Conservation (phyloP, 441 rosid species). For the Gossypium gossypioides region DNA sequence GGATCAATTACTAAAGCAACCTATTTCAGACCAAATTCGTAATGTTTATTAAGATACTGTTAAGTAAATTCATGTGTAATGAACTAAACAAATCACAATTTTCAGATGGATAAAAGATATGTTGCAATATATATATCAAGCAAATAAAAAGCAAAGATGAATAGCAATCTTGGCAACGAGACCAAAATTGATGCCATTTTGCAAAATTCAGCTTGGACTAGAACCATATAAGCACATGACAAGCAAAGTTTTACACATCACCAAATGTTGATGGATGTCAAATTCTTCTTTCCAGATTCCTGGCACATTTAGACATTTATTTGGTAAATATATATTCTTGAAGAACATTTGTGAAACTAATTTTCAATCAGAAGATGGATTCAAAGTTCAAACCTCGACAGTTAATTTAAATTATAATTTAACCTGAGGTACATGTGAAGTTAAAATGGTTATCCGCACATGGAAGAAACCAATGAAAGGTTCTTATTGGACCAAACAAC, state of each 20-base stretch:
- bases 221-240: not conserved
- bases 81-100: not conserved
- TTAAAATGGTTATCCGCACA: not conserved
- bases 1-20: conserved; percentile 96
- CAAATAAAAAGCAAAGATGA: not conserved
- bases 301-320: not conserved
- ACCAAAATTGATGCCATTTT: not conserved
- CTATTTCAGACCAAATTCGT: conserved; percentile 32
- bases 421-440: not conserved
- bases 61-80: not conserved
- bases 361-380: not conserved
- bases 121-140: not conserved
- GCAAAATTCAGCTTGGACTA: not conserved
- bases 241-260: not conserved
- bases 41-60: not conserved
- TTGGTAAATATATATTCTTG: not conserved
- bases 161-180: not conserved
- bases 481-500: not conserved
- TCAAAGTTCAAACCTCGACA: conserved; percentile 3
- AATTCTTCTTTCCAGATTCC: not conserved
- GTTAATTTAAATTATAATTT: not conserved
- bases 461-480: not conserved
- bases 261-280: not conserved
- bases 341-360: not conserved
- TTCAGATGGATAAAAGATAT: not conserved